Conservation (phyloP, 805 yeast species). For the Kregervanrija delftensis region DNA sequence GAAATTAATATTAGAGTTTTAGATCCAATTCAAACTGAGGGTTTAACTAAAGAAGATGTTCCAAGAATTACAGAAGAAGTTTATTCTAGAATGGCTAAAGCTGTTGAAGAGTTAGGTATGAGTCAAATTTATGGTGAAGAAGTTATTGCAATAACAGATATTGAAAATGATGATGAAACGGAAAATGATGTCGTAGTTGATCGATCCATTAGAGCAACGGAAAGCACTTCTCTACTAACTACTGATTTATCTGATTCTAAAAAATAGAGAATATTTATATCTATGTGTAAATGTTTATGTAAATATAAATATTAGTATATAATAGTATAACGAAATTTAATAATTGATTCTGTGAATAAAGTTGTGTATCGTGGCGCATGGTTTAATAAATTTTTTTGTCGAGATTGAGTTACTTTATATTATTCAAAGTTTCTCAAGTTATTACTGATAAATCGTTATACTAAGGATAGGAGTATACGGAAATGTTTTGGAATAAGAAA, state of each 20-base stretch:
- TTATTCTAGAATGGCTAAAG: slow-evolving; percentile 48
- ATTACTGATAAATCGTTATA: no score
- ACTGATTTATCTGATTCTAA: no score
- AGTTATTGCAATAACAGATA: neutral
- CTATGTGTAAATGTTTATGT: no score
- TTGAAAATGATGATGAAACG: neutral
- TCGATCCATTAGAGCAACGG: neutral
- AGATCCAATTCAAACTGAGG: slow-evolving; percentile 70
- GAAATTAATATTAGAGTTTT: slow-evolving; percentile 71
- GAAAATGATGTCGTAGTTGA: slow-evolving; percentile 4
- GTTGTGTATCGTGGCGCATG: no score
- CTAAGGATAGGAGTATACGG: no score
- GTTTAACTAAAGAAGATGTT: slow-evolving; percentile 67
- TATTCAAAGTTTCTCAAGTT: no score
- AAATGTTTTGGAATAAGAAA: slow-evolving; percentile 12
- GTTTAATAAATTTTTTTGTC: no score
- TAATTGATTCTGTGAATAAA: no score
- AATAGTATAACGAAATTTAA: no score
- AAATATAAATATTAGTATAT: no score
- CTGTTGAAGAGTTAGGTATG: slow-evolving; percentile 36
- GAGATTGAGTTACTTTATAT: no score
- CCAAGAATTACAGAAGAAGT: slow-evolving; percentile 49
- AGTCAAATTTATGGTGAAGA: slow-evolving; percentile 26
- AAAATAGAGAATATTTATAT: no score
- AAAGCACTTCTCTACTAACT: slow-evolving; percentile 4